A percentile compares a stretch with the other conserved stretches of the same genome.
phyloP scores from a whole-genome alignment of 495 filamentous ascomycete genomes.

The Penicillium coffeae region DNA sequence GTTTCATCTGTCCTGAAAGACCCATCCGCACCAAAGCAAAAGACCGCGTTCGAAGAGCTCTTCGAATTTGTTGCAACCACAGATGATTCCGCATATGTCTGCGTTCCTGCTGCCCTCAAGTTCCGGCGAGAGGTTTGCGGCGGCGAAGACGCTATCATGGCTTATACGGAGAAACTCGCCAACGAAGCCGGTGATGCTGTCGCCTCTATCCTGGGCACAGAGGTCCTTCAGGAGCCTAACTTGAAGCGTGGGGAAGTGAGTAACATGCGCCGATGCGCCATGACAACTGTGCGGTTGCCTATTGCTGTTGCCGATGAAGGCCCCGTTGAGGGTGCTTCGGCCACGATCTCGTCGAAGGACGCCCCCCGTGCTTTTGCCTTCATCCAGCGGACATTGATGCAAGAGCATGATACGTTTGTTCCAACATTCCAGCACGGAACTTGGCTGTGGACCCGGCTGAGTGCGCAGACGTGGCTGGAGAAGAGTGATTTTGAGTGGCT shows the following conservation, averaged over 20 bases:
- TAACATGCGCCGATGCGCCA: slow-evolving; percentile 44
- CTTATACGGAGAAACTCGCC: slow-evolving; percentile 56
- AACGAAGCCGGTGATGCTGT: slow-evolving; percentile 54
- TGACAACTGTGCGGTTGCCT: slow-evolving; percentile 75
- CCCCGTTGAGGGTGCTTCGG: slow-evolving; percentile 7
- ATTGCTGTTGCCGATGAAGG: slow-evolving; percentile 35
- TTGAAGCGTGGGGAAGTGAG: slow-evolving; percentile 47
- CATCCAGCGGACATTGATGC: slow-evolving; percentile 52
- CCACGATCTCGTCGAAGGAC: slow-evolving; percentile 31
- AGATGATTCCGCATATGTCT: slow-evolving; percentile 67
- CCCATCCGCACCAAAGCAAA: slow-evolving; percentile 34
- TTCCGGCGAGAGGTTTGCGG: slow-evolving; percentile 67
- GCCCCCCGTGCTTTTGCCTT: slow-evolving; percentile 44
- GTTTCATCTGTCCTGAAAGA: slow-evolving; percentile 42
- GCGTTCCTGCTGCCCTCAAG: slow-evolving; percentile 62
- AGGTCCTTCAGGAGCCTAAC: slow-evolving; percentile 51
- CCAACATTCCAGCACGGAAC: slow-evolving; percentile 56
- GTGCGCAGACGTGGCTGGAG: slow-evolving; percentile 78
- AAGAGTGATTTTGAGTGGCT: slow-evolving; percentile 72
- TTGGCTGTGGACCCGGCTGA: slow-evolving; percentile 65
- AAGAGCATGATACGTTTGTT: slow-evolving; percentile 68
- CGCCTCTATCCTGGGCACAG: slow-evolving; percentile 62
- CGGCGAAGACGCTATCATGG: slow-evolving; percentile 65
- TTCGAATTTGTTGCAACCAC: slow-evolving; percentile 78
- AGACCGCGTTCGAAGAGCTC: slow-evolving; percentile 59